phyloP scores from a whole-genome alignment of 192 early-diverging fungal genomes.

The Physocladia obscura region DNA sequence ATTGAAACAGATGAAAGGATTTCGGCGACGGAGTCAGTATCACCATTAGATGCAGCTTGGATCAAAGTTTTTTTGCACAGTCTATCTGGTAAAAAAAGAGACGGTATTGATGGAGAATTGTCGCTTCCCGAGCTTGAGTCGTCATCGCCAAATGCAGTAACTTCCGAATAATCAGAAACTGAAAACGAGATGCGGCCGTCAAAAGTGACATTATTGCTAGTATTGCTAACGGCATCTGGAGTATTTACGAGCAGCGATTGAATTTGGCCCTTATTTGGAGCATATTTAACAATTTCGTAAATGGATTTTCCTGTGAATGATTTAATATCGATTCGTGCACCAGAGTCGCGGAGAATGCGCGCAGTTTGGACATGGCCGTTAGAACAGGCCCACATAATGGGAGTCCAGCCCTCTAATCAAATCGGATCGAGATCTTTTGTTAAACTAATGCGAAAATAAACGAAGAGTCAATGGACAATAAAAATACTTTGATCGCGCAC shows the following conservation, averaged over 20 bases:
- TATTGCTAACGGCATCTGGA: no score
- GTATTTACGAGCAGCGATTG: conserved; percentile 1
- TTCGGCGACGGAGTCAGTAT: conserved; percentile 60
- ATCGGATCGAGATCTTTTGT: neutral
- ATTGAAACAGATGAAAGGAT: conserved; percentile 55
- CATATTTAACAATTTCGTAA: conserved; percentile 25
- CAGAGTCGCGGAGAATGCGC: conserved; percentile 70
- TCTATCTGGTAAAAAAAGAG: no score
- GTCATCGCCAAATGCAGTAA: no score
- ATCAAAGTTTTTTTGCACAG: neutral
- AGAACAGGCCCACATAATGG: conserved; percentile 90
- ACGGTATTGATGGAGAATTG: no score
- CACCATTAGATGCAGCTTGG: conserved; percentile 71
- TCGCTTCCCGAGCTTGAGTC: no score
- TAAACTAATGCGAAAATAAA: no score
- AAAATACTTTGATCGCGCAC: conserved; percentile 75
- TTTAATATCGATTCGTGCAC: conserved; percentile 55
- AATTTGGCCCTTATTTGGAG: neutral
- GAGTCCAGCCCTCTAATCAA: conserved; percentile 76
- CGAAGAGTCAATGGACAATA: neutral
- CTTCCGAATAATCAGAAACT: no score
- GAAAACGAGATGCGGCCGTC: no score
- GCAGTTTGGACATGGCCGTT: conserved; percentile 79
- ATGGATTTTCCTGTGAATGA: conserved; percentile 32
- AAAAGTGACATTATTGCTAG: no score